Evolutionary conservation across 2,329 filamentous ascomycete genomes (phyloP).

Genomic region (Claviceps monticola): DNA sequence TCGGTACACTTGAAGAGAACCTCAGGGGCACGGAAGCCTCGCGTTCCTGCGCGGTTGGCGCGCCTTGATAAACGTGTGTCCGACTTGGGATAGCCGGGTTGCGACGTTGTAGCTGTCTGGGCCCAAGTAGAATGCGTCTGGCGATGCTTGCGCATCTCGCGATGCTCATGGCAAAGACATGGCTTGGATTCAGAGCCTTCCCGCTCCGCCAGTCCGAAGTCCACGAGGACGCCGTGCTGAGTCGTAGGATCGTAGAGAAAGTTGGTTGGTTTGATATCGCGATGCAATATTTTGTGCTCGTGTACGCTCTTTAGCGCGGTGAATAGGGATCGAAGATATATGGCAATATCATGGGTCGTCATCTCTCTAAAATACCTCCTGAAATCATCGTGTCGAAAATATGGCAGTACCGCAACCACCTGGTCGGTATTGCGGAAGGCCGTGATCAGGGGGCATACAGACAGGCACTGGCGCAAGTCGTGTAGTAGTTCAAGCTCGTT

Average conservation of each 20-base stretch:
- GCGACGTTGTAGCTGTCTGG: slow-evolving; percentile 32
- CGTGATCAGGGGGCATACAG: slow-evolving; percentile 90
- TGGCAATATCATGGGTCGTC: slow-evolving; percentile 69
- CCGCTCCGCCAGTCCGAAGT: slow-evolving; percentile 91
- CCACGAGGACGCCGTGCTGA: slow-evolving; percentile 82
- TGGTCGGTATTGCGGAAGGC: slow-evolving; percentile 93
- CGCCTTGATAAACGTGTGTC: slow-evolving; percentile 78
- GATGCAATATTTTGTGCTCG: slow-evolving; percentile 70
- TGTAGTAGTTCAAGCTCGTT: slow-evolving; percentile 92
- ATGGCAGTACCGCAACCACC: slow-evolving; percentile 86
- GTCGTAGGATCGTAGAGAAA: slow-evolving; percentile 80
- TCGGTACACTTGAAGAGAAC: slow-evolving; percentile 95
- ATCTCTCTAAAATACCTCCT: slow-evolving; percentile 87
- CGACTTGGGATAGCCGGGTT: slow-evolving; percentile 69
- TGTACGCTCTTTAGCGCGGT: slow-evolving; percentile 76
- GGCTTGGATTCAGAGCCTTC: slow-evolving; percentile 64
- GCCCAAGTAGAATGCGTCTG: slow-evolving; percentile 45
- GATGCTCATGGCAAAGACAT: slow-evolving; percentile 64
- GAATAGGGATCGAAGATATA: slow-evolving; percentile 83
- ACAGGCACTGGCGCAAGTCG: slow-evolving; percentile 67
- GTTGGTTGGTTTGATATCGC: slow-evolving; percentile 96
- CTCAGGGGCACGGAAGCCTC: slow-evolving; percentile 91
- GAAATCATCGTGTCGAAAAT: slow-evolving; percentile 93
- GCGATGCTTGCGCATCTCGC: slow-evolving; percentile 46
- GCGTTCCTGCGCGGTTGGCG: slow-evolving; percentile 86